phyloP scores from a whole-genome alignment of 768 basidiomycete genomes.

The Suillus subluteus region DNA sequence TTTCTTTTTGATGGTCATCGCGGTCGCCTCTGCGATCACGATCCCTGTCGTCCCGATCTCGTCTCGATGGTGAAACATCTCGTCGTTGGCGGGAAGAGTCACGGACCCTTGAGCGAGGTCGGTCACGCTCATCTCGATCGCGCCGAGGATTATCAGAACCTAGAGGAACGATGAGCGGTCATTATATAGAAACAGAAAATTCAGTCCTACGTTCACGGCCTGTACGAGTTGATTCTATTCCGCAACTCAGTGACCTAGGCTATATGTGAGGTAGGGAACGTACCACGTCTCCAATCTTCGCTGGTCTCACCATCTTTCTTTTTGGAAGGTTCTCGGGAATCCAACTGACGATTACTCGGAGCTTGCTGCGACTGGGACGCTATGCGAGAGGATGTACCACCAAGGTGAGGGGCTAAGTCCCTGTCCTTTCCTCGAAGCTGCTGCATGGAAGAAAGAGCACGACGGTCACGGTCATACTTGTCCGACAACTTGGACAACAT shows the following conservation, averaged over 20 bases:
- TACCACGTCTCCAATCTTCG: constrained; percentile 89
- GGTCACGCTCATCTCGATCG: constrained; percentile 65
- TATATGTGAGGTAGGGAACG: constrained; percentile 27
- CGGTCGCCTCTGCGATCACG: constrained; percentile 40
- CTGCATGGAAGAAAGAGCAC: constrained; percentile 53
- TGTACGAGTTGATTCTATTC: constrained; percentile 52
- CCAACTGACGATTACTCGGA: constrained; percentile 53
- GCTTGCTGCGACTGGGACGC: constrained; percentile 37
- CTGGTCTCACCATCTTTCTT: constrained; percentile 74
- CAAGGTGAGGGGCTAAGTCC: constrained; percentile 64
- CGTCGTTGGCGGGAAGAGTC: constrained; percentile 65
- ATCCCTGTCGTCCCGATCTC: constrained; percentile 39
- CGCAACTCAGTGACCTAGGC: constrained; percentile 33
- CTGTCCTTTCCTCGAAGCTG: constrained; percentile 66
- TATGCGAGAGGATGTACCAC: constrained; percentile 45
- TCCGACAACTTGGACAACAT: constrained; percentile 66
- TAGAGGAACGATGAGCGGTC: constrained; percentile 28
- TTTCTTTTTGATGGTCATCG: constrained; percentile 26
- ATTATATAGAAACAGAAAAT: background rate
- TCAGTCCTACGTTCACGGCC: constrained; percentile 59
- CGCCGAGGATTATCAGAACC: constrained; percentile 58
- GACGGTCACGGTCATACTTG: constrained; percentile 83
- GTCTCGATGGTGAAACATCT: constrained; percentile 57
- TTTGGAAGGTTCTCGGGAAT: constrained; percentile 61
- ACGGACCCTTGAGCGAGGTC: constrained; percentile 63